These are phyloP conservation scores for Saccharum officinarum DNA, from an alignment of 176 grass and related monocot species.

Conservation along the genomic window DNA sequence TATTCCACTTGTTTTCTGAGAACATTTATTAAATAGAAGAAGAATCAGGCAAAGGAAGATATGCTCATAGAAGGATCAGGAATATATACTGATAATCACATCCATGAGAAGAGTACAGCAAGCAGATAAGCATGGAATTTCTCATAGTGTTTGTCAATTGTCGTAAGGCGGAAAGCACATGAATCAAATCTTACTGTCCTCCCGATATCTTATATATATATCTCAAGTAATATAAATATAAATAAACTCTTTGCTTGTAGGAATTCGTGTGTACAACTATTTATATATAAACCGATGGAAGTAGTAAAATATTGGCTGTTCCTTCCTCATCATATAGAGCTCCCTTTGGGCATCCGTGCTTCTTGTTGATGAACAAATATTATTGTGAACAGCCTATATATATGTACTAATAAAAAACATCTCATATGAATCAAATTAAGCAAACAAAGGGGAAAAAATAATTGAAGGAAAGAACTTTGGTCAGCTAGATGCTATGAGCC, in stretches of 20 bases:
- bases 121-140: constrained; percentile 31
- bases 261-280: constrained; percentile 51
- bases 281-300: constrained; percentile 42
- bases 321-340: constrained; percentile 55
- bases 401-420: constrained; percentile 53
- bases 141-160: no score
- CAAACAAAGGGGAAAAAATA: constrained; percentile 61
- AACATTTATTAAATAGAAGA: background rate
- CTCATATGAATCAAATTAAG: constrained; percentile 72
- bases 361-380: constrained; percentile 51
- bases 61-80: constrained; percentile 35
- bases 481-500: constrained; percentile 58
- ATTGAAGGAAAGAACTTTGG: constrained; percentile 94
- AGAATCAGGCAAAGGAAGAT: constrained; percentile 40
- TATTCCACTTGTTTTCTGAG: constrained; percentile 34
- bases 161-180: constrained; percentile 12
- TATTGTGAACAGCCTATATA: constrained; percentile 49
- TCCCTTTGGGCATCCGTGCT: constrained; percentile 75
- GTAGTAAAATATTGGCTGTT: constrained; percentile 47
- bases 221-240: constrained; percentile 41
- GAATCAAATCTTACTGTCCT: constrained; percentile 35
- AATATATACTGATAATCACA: constrained; percentile 32
- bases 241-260: constrained; percentile 34
- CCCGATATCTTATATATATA: constrained; percentile 6
- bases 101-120: constrained; percentile 25